Evolutionary conservation across 1,284 basidiomycete genomes (phyloP).

Genomic region (Austropuccinia psidii): DNA sequence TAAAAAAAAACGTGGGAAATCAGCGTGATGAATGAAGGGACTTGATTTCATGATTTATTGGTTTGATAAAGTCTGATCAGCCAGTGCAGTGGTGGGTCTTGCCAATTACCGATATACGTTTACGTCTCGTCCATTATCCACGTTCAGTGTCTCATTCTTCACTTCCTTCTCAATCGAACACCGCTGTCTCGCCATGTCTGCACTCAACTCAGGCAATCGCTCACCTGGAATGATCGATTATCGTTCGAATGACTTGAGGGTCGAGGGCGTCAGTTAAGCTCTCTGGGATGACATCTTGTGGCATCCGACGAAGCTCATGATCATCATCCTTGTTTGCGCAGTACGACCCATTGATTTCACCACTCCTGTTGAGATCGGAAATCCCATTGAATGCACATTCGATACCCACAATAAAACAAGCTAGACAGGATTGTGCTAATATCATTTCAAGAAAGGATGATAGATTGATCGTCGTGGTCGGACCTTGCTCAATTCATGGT

Average conservation of each 20-base stretch:
- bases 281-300: not conserved
- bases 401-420: conserved; percentile 61
- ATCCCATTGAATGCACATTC: conserved; percentile 56
- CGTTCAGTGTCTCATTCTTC: too few relatives aligned
- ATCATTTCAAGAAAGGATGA: conserved; percentile 76
- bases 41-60: too few relatives aligned
- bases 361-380: conserved; percentile 77
- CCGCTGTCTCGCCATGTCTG: not conserved
- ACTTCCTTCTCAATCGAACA: too few relatives aligned
- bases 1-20: too few relatives aligned
- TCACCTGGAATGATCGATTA: not conserved
- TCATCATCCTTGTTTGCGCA: not conserved
- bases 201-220: not conserved
- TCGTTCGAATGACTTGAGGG: not conserved
- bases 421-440: conserved; percentile 67
- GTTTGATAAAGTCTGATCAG: too few relatives aligned
- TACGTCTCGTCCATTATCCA: too few relatives aligned
- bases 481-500: conserved; percentile 88
- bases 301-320: not conserved
- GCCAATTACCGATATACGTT: too few relatives aligned
- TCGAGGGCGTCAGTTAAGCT: not conserved
- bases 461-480: conserved; percentile 81
- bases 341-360: conserved; percentile 87
- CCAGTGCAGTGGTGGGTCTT: too few relatives aligned
- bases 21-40: too few relatives aligned